These are phyloP conservation scores for Hyaloscypha finlandica DNA, from an alignment of 495 filamentous ascomycete species.

Conservation along the genomic window DNA sequence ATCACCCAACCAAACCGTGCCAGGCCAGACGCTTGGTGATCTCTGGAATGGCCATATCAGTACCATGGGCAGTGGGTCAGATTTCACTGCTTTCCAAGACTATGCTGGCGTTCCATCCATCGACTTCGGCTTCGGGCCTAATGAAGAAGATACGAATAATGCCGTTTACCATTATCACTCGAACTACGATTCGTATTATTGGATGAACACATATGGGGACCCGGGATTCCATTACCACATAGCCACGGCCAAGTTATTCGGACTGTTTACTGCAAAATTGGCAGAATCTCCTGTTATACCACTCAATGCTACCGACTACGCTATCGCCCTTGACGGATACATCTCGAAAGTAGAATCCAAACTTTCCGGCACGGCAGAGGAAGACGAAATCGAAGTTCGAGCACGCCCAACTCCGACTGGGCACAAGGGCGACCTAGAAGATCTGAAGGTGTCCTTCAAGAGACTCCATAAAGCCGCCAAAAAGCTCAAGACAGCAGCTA, in stretches of 20 bases:
- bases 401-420: conserved; percentile 34
- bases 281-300: conserved; percentile 77
- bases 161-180: conserved; percentile 78
- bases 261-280: conserved; percentile 76
- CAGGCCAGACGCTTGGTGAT: conserved; percentile 73
- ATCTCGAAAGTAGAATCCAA: conserved; percentile 68
- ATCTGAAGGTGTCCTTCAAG: conserved; percentile 50
- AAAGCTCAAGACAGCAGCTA: conserved; percentile 59
- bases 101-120: conserved; percentile 84
- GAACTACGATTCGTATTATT: conserved; percentile 91
- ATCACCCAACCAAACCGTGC: conserved; percentile 81
- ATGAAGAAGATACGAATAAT: conserved; percentile 37
- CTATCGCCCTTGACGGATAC: conserved; percentile 61
- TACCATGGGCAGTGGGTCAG: conserved; percentile 79
- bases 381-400: conserved; percentile 53
- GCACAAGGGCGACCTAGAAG: conserved; percentile 54
- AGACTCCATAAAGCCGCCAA: conserved; percentile 47
- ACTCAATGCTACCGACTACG: conserved; percentile 76
- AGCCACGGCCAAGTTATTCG: conserved; percentile 76
- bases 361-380: conserved; percentile 42
- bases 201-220: conserved; percentile 83
- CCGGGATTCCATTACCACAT: conserved; percentile 82
- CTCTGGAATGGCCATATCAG: conserved; percentile 68
- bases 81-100: conserved; percentile 92
- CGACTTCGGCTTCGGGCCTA: conserved; percentile 75